phyloP scores from a whole-genome alignment of 176 grass and related monocot genomes.

The Eragrostis nindensis region DNA sequence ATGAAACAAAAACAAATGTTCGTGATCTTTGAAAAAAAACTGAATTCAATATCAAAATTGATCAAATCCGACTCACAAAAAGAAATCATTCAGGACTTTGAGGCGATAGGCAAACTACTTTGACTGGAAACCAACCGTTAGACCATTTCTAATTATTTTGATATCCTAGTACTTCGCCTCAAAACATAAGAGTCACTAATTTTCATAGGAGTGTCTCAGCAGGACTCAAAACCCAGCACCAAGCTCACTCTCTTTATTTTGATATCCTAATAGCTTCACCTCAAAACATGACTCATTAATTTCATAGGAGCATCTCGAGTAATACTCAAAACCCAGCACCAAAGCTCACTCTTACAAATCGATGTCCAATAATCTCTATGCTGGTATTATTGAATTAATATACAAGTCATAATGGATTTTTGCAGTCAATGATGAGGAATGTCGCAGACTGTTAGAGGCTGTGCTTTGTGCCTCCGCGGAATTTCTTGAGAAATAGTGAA shows the following conservation, averaged over 20 bases:
- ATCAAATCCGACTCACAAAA: no score
- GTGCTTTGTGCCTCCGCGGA: no score
- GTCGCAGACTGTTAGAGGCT: no score
- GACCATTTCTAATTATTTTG: neutral
- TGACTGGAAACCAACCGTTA: neutral
- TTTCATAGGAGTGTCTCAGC: no score
- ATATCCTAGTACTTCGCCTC: neutral
- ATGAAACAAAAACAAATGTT: neutral
- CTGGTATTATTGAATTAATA: neutral
- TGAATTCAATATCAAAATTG: neutral
- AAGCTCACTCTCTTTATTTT: neutral
- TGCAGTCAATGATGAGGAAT: no score
- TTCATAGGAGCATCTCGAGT: no score
- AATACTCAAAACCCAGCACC: no score
- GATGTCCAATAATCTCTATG: neutral
- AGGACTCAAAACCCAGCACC: no score
- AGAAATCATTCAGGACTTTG: neutral
- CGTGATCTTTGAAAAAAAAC: neutral
- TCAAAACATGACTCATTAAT: neutral
- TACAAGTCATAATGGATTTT: neutral
- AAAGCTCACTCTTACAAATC: constrained; percentile 8
- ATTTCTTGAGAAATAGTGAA: no score
- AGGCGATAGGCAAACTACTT: neutral
- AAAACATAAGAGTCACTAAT: no score
- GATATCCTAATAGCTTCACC: neutral